A percentile compares a stretch with the other conserved stretches of the same genome.
These are phyloP conservation scores for Volvox reticuliferus DNA, from an alignment of 139 green algal species.

Conservation along the genomic window DNA sequence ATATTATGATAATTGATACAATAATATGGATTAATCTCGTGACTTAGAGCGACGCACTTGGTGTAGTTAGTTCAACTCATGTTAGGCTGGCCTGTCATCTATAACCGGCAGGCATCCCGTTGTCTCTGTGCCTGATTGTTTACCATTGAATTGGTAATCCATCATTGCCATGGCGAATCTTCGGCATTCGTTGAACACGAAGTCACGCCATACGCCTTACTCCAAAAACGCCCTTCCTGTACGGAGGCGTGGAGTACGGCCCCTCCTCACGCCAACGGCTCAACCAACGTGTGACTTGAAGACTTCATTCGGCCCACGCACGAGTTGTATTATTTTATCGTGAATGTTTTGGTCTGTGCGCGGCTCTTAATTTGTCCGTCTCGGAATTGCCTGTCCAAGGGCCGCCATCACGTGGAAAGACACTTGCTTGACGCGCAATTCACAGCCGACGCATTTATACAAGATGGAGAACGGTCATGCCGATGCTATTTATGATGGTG, in stretches of 20 bases:
- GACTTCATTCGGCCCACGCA: no score
- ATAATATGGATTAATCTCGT: no score
- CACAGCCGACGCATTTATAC: not conserved
- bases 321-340: not conserved
- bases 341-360: not conserved
- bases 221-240: no score
- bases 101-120: no score
- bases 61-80: no score
- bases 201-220: not conserved
- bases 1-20: no score
- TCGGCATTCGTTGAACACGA: no score
- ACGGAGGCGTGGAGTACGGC: not conserved
- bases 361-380: not conserved
- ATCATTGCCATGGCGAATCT: no score
- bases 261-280: not conserved
- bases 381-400: not conserved
- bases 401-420: not conserved
- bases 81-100: no score
- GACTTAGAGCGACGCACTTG: no score
- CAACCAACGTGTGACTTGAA: not conserved
- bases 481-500: conserved; percentile 38
- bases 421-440: not conserved
- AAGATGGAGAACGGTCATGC: conserved; percentile 43
- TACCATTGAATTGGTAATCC: no score
- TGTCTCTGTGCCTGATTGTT: no score